These are phyloP conservation scores for Fusarium dlaminii DNA, from an alignment of 2,329 filamentous ascomycete genomes.

Conservation along the genomic window DNA sequence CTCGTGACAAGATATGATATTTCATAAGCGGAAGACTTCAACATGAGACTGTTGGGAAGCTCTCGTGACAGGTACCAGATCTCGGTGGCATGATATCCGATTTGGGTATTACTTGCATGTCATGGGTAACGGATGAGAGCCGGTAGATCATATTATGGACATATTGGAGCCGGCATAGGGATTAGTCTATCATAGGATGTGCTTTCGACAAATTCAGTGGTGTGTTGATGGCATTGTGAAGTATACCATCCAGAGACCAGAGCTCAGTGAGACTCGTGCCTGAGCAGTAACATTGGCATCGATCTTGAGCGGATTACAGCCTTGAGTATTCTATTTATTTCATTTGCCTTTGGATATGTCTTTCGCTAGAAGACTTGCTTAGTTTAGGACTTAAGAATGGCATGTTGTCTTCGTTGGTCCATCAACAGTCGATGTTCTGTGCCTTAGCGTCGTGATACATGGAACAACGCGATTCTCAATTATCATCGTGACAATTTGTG, in stretches of 20 bases:
- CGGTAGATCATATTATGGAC: not conserved
- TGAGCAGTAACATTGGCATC: not conserved
- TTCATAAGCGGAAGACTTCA: not conserved
- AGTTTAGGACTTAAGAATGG: not conserved
- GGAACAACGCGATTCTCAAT: not conserved
- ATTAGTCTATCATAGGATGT: not conserved
- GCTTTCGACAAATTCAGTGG: not conserved
- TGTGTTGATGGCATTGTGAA: not conserved
- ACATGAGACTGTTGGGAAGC: not conserved
- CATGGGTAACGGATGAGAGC: not conserved
- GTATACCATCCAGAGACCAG: too few relatives aligned
- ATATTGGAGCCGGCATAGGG: not conserved
- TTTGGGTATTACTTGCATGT: not conserved
- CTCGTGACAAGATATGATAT: not conserved
- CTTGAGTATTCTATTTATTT: not conserved
- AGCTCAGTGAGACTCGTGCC: not conserved
- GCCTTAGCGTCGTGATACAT: not conserved
- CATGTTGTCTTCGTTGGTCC: not conserved
- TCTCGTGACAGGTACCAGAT: conserved; percentile 7
- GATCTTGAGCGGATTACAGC: not conserved
- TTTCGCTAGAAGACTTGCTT: not conserved
- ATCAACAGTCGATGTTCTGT: not conserved
- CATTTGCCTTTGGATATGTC: too few relatives aligned
- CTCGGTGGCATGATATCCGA: not conserved
- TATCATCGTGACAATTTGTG: too few relatives aligned